These are phyloP conservation scores for Microstegium vimineum DNA, from an alignment of 176 grass and related monocot species.

Conservation along the genomic window DNA sequence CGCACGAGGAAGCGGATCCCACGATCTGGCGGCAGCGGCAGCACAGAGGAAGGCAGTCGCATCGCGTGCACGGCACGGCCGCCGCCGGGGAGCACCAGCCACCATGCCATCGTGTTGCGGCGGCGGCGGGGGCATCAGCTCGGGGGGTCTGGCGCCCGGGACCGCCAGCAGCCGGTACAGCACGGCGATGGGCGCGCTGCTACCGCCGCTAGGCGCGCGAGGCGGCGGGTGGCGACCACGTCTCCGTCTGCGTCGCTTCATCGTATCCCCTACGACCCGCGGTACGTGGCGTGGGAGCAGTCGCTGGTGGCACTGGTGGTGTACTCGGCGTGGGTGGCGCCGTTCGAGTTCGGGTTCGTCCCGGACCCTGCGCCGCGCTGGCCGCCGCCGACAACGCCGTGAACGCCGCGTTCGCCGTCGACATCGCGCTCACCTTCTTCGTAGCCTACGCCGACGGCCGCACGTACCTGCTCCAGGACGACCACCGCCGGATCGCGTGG, in stretches of 20 bases:
- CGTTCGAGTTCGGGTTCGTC: conserved; percentile 76
- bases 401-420: conserved; percentile 58
- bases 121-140: background rate
- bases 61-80: background rate
- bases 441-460: conserved; percentile 44
- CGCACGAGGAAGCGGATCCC: conserved; percentile 6
- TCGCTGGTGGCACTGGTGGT: conserved; percentile 38
- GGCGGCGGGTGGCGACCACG: background rate
- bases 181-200: conserved; percentile 1
- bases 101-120: background rate
- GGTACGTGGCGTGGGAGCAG: conserved; percentile 40
- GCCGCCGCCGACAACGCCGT: conserved; percentile 52
- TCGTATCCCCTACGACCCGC: conserved; percentile 58
- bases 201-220: conserved; percentile 55
- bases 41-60: background rate
- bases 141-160: background rate
- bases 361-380: conserved; percentile 27
- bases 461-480: conserved; percentile 56
- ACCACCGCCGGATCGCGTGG: conserved; percentile 53
- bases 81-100: background rate
- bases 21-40: background rate
- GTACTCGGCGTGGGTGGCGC: conserved; percentile 70
- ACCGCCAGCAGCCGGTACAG: background rate
- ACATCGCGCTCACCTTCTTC: conserved; percentile 84
- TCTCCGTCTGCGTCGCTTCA: conserved; percentile 30